Evolutionary conservation across 2,329 filamentous ascomycete genomes (phyloP).

Genomic region (Xylaria sp.): DNA sequence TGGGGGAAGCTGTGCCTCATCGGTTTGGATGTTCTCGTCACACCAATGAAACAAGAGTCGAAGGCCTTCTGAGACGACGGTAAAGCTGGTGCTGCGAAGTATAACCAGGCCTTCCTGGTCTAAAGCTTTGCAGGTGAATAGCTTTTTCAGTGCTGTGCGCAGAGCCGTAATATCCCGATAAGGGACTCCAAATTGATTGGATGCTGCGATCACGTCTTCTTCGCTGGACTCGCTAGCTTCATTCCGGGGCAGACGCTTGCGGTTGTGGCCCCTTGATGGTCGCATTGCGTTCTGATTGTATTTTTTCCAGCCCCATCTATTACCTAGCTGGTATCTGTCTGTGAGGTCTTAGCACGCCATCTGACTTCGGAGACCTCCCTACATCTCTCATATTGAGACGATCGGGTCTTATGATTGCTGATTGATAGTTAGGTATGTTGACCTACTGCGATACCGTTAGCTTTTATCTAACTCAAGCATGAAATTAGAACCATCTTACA

Average conservation of each 20-base stretch:
- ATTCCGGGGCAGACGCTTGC: not conserved
- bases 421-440: not conserved
- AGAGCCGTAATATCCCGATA: not conserved
- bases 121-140: not conserved
- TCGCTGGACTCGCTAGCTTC: conserved; percentile 2
- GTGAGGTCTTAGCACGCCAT: conserved; percentile 3
- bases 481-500: not conserved
- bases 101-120: not conserved
- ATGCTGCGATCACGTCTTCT: not conserved
- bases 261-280: not conserved
- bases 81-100: not conserved
- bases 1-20: not conserved
- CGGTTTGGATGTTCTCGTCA: conserved; percentile 9
- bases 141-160: not conserved
- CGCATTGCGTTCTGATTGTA: conserved; percentile 31
- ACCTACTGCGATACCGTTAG: conserved; percentile 28
- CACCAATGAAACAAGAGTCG: conserved; percentile 30
- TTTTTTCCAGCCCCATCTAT: conserved; percentile 38
- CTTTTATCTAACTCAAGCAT: not conserved
- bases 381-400: not conserved
- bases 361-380: not conserved
- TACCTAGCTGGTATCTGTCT: conserved; percentile 35
- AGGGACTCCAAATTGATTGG: not conserved
- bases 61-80: conserved; percentile 14
- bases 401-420: not conserved